Conservation (phyloP, 306 rosid genomes). For the Begonia loranthoides region DNA sequence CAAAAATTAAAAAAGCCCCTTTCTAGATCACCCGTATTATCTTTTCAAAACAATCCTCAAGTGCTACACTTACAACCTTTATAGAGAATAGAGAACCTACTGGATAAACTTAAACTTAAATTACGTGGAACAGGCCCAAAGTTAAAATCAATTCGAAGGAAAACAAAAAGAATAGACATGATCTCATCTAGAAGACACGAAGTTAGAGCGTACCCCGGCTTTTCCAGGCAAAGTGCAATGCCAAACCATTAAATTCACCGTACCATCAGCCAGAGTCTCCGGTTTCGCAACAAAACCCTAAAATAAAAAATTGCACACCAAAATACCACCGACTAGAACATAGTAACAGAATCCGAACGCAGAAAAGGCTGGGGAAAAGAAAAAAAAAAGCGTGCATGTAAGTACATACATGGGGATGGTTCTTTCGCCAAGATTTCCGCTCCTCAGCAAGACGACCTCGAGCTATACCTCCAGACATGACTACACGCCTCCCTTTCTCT, state of each 20-base stretch:
- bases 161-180: not conserved
- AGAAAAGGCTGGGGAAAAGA: not conserved
- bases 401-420: slow-evolving; percentile 82
- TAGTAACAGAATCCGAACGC: not conserved
- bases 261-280: slow-evolving; percentile 63
- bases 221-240: slow-evolving; percentile 96
- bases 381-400: not conserved
- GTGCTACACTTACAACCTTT: too few relatives aligned
- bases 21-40: too few relatives aligned
- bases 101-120: too few relatives aligned
- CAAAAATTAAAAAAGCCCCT: too few relatives aligned
- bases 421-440: slow-evolving; percentile 86
- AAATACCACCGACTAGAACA: not conserved
- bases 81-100: too few relatives aligned
- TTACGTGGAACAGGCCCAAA: too few relatives aligned
- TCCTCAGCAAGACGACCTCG: slow-evolving; percentile 93
- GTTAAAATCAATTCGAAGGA: not conserved
- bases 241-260: slow-evolving; percentile 90
- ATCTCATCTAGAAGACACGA: not conserved
- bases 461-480: slow-evolving; percentile 52
- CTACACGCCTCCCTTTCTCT: slow-evolving; percentile 1
- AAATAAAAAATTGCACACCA: slow-evolving; percentile 3
- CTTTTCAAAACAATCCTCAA: too few relatives aligned
- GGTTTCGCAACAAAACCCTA: slow-evolving; percentile 98
- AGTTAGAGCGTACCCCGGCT: slow-evolving; percentile 45